Conservation (phyloP, 2,329 filamentous ascomycete genomes). For the Ampelomyces quisqualis region DNA sequence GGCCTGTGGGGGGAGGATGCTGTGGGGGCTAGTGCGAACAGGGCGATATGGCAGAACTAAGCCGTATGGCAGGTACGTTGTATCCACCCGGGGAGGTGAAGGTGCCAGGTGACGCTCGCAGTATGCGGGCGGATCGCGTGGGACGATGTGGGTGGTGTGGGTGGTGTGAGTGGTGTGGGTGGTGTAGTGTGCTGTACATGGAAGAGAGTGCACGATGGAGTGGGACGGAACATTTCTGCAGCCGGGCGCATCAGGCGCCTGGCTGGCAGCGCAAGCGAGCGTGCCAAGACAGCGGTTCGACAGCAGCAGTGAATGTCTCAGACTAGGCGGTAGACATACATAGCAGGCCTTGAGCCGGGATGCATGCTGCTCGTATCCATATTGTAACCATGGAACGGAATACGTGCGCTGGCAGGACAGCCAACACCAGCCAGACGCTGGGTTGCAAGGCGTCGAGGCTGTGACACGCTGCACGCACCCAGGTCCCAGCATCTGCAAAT, state of each 20-base stretch:
- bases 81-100: too few species aligned
- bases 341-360: slow-evolving; percentile 26
- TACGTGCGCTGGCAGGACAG: slow-evolving; percentile 28
- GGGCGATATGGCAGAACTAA: slow-evolving; percentile 11
- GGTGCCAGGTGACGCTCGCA: slow-evolving; percentile 15
- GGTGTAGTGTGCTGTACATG: not conserved
- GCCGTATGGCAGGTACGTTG: slow-evolving; percentile 6
- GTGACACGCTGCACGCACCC: slow-evolving; percentile 22
- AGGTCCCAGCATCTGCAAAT: too few species aligned
- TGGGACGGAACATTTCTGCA: slow-evolving; percentile 3
- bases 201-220: not conserved
- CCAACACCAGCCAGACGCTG: slow-evolving; percentile 32
- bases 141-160: slow-evolving; percentile 10
- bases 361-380: slow-evolving; percentile 27
- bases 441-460: slow-evolving; percentile 24
- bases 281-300: slow-evolving; percentile 18
- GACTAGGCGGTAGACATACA: slow-evolving; percentile 13
- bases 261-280: slow-evolving; percentile 22
- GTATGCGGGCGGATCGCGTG: slow-evolving; percentile 13
- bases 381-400: slow-evolving; percentile 20
- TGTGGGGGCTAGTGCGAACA: slow-evolving; percentile 13
- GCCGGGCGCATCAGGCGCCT: not conserved
- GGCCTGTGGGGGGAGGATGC: not conserved
- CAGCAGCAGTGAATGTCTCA: slow-evolving; percentile 18
- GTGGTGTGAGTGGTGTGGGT: too few species aligned